A percentile compares a stretch with the other conserved stretches of the same genome.
phyloP scores from a whole-genome alignment of 2,329 filamentous ascomycete genomes.

The Calonectria fujianensis region DNA sequence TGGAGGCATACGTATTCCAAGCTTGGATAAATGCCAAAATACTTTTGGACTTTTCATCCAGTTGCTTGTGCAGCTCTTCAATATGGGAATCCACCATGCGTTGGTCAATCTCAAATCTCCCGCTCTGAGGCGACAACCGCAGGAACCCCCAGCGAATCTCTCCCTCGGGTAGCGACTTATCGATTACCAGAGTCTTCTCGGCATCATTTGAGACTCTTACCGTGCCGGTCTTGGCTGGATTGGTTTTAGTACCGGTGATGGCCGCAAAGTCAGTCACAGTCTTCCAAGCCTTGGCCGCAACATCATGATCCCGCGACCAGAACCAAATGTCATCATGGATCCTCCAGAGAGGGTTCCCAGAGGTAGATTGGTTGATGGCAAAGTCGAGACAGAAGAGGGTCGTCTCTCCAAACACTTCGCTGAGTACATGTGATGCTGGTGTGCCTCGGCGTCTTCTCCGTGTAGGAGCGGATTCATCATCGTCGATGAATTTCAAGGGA shows the following conservation, averaged over 20 bases:
- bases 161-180: conserved; percentile 66
- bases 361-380: conserved; percentile 75
- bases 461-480: conserved; percentile 66
- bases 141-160: conserved; percentile 75
- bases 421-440: conserved; percentile 76
- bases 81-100: conserved; percentile 75
- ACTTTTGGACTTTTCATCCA: conserved; percentile 71
- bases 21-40: conserved; percentile 67
- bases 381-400: conserved; percentile 80
- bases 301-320: conserved; percentile 73
- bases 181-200: conserved; percentile 45
- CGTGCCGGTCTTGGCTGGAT: conserved; percentile 70
- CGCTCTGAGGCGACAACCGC: conserved; percentile 69
- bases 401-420: conserved; percentile 75
- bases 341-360: conserved; percentile 74
- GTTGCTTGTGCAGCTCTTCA: conserved; percentile 74
- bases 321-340: conserved; percentile 82
- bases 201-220: conserved; percentile 62
- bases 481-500: conserved; percentile 74
- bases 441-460: conserved; percentile 73
- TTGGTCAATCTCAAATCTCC: conserved; percentile 77
- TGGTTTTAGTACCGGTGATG: conserved; percentile 75
- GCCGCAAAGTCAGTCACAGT: conserved; percentile 72
- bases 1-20: conserved; percentile 72
- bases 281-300: conserved; percentile 75